These are phyloP conservation scores for Coniochaeta hoffmannii DNA, from an alignment of 2,329 filamentous ascomycete genomes.

Conservation along the genomic window DNA sequence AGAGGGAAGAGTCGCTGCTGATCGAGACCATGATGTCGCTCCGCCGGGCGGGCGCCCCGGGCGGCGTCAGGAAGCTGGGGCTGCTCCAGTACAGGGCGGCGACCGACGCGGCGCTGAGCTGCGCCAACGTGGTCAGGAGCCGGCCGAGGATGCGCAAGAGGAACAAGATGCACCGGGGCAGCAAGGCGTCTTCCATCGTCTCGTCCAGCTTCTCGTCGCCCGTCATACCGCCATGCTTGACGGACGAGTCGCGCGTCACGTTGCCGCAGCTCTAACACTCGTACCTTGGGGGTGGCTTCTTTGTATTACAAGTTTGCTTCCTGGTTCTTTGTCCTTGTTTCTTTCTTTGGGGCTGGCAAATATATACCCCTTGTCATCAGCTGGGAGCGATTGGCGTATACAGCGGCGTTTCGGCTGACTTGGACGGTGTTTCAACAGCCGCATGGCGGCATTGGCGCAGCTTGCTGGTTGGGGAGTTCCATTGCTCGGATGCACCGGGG, in stretches of 20 bases:
- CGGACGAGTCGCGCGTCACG: not conserved
- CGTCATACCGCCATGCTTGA: constrained; percentile 8
- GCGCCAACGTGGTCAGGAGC: constrained; percentile 23
- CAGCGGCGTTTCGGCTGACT: not conserved
- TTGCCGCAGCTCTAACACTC: not conserved
- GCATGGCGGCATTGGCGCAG: not conserved
- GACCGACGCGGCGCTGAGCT: constrained; percentile 22
- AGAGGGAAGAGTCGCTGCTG: constrained; percentile 8
- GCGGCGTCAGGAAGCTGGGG: constrained; percentile 15
- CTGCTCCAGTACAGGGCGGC: constrained; percentile 19
- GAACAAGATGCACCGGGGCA: constrained; percentile 12
- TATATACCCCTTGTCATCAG: not conserved
- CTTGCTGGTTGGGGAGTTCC: not conserved
- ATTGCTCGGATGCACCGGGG: not conserved
- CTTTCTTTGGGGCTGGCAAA: not conserved
- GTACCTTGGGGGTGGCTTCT: not conserved
- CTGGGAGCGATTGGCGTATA: not conserved
- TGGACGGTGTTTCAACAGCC: not conserved
- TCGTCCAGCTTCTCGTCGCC: constrained; percentile 9
- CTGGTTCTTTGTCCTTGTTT: not conserved
- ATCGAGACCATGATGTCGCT: constrained; percentile 14
- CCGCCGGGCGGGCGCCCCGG: constrained; percentile 12
- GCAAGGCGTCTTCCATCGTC: constrained; percentile 9
- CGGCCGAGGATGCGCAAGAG: constrained; percentile 26
- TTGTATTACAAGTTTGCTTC: not conserved